Conservation (phyloP, 768 basidiomycete genomes). For the Pulveroboletus sp. region DNA sequence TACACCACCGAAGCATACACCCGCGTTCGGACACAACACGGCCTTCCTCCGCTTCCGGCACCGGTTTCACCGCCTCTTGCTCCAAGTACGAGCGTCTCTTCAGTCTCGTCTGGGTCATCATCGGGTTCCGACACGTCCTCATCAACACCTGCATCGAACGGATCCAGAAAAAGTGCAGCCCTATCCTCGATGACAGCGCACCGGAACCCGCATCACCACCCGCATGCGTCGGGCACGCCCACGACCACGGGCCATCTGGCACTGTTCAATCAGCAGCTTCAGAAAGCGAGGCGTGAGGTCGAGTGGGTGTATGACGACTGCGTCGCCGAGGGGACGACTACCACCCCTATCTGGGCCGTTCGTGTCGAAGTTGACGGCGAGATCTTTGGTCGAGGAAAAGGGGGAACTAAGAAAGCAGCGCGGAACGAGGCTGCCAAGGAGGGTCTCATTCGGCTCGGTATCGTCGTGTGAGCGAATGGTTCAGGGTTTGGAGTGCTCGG, state of each 20-base stretch:
- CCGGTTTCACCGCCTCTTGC: constrained; percentile 19
- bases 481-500: constrained; percentile 1
- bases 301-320: constrained; percentile 68
- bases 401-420: constrained; percentile 74
- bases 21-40: constrained; percentile 61
- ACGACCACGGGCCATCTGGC: constrained; percentile 60
- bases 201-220: constrained; percentile 1
- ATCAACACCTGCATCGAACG: not conserved
- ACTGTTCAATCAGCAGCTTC: constrained; percentile 74
- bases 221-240: constrained; percentile 23
- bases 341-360: constrained; percentile 76
- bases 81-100: constrained; percentile 17
- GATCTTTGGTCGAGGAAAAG: constrained; percentile 56
- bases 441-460: constrained; percentile 56
- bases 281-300: constrained; percentile 50
- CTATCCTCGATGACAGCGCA: constrained; percentile 10
- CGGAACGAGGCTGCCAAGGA: constrained; percentile 79
- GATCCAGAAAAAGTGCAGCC: not conserved
- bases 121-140: not conserved
- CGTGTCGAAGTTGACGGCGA: constrained; percentile 59
- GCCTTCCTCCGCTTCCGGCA: constrained; percentile 45
- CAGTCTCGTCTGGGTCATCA: constrained; percentile 6
- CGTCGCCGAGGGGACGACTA: constrained; percentile 43
- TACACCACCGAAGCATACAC: constrained; percentile 60
- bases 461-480: constrained; percentile 36